These are phyloP conservation scores for Sporothrix brasiliensis DNA, from an alignment of 2,329 filamentous ascomycete genomes.

Conservation along the genomic window DNA sequence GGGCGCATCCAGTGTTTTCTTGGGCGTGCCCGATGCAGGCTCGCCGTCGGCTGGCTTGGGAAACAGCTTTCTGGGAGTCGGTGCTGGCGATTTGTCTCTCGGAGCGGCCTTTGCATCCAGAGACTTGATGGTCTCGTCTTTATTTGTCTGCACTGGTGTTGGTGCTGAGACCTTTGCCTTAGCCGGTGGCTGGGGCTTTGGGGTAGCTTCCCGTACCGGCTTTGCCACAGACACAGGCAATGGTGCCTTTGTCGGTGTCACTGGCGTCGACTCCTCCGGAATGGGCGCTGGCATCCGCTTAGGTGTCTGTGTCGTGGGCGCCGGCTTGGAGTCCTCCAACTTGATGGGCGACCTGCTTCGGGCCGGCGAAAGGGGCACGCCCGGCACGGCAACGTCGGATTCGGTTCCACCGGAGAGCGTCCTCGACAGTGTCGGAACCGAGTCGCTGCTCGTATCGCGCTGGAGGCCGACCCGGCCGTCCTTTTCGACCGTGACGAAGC, in stretches of 20 bases:
- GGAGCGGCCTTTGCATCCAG: neutral
- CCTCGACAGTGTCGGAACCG: constrained; percentile 44
- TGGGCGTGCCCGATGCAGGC: constrained; percentile 4
- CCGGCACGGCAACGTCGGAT: constrained; percentile 45
- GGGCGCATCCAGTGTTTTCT: constrained; percentile 18
- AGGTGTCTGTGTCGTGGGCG: constrained; percentile 8
- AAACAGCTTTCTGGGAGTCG: constrained; percentile 20
- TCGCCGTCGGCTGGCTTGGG: constrained; percentile 4
- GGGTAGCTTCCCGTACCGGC: neutral
- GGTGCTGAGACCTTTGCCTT: constrained; percentile 3
- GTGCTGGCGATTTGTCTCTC: constrained; percentile 18
- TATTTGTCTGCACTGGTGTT: neutral
- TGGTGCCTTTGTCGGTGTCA: constrained; percentile 21
- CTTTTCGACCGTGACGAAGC: constrained; percentile 73
- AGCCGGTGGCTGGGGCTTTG: neutral
- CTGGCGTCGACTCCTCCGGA: constrained; percentile 16
- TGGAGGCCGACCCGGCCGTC: constrained; percentile 60
- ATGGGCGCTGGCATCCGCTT: constrained; percentile 8
- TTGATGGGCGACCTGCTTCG: neutral
- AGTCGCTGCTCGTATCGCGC: constrained; percentile 51
- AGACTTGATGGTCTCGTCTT: neutral
- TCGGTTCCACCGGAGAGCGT: constrained; percentile 47
- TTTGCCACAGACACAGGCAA: neutral
- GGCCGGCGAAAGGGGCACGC: neutral
- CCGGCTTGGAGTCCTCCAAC: constrained; percentile 42